Base-by-base conservation (phyloP, 2,329 filamentous ascomycete species). In the Microdochium nivale region DNA sequence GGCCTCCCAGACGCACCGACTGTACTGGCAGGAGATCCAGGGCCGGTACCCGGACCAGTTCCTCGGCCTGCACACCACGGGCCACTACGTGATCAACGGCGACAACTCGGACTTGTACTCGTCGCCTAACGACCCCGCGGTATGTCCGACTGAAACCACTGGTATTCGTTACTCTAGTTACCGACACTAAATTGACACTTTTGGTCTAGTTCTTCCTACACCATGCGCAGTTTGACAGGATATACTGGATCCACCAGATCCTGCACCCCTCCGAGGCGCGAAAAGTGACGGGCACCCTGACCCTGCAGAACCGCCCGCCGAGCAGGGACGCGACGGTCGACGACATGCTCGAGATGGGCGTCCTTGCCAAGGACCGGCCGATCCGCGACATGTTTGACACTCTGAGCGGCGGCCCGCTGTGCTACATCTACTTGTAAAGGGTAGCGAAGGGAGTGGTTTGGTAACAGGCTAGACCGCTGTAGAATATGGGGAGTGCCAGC, bases 61-160 rank as follows among this genome's bases (percentile, higher is more conserved):
- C 5, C 51, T 66, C 46, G 67, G 67, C 23, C 63, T 72, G 14
- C 70, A 70, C 52, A 62, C 62, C 3, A 68, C 60, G 0, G 70
- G 69, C 1, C 70, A 73, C 56, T 71, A 66, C 55, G 62, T 65
- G 23, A 61, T 73, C 1, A 64, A 65, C 2, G 67, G 67, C 23
- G 67, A 70, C 1, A 68, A 62, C n/a, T 56, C 61, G 7, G 65
- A 69, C 51, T 58, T 63, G 10, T 66, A 56, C 54, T 57, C 58
- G 16, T 67, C 65, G 10, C 59, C 61, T 24, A 60, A 58, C 7
- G 63, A 67, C 35, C 65, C 64, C 1, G 58, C 55, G 5, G 27
- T 30, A 30, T 11, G 56, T 58, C 50, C 55, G 54, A n/a, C n/a
- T 11, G 27, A 30, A 30, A 11, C 27, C 27, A n/a, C n/a, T n/a